phyloP scores from a whole-genome alignment of 2,329 filamentous ascomycete genomes.

The Amylocarpus encephaloides region DNA sequence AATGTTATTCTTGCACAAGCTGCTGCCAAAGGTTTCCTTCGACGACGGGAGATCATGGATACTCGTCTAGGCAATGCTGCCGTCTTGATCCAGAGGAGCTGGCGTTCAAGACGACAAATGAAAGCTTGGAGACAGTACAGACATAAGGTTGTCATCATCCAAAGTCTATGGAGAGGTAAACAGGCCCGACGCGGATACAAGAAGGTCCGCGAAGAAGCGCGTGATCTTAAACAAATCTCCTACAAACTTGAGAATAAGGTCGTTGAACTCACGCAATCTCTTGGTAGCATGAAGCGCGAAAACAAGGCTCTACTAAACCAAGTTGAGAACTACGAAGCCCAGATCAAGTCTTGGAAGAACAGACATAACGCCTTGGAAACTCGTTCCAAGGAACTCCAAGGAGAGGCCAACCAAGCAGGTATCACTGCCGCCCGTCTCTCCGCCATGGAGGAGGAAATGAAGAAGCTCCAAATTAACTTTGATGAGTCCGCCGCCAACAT shows the following conservation, averaged over 20 bases:
- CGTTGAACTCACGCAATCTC: constrained; percentile 88
- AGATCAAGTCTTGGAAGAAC: constrained; percentile 93
- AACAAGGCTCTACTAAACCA: constrained; percentile 86
- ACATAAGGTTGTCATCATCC: constrained; percentile 80
- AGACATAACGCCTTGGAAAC: constrained; percentile 85
- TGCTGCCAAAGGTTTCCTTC: constrained; percentile 83
- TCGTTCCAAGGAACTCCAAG: constrained; percentile 87
- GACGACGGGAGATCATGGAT: constrained; percentile 87
- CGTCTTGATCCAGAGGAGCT: constrained; percentile 81
- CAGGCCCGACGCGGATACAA: constrained; percentile 80
- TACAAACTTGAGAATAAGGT: constrained; percentile 99
- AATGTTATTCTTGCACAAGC: constrained; percentile 87
- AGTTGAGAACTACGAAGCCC: constrained; percentile 91
- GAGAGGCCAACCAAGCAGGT: constrained; percentile 94
- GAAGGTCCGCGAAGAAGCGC: constrained; percentile 84
- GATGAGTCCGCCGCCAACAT: constrained; percentile 86
- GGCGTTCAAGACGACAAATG: constrained; percentile 74
- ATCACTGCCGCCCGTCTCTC: constrained; percentile 86
- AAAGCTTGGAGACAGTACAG: constrained; percentile 82
- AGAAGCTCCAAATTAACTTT: constrained; percentile 79
- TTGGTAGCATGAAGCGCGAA: constrained; percentile 87
- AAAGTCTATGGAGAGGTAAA: constrained; percentile 89
- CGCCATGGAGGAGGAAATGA: constrained; percentile 94
- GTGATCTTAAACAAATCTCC: constrained; percentile 97
- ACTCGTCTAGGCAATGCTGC: constrained; percentile 89